Evolutionary conservation across 345 rosid species (phyloP).

Genomic region (Microthlaspi erraticum): DNA sequence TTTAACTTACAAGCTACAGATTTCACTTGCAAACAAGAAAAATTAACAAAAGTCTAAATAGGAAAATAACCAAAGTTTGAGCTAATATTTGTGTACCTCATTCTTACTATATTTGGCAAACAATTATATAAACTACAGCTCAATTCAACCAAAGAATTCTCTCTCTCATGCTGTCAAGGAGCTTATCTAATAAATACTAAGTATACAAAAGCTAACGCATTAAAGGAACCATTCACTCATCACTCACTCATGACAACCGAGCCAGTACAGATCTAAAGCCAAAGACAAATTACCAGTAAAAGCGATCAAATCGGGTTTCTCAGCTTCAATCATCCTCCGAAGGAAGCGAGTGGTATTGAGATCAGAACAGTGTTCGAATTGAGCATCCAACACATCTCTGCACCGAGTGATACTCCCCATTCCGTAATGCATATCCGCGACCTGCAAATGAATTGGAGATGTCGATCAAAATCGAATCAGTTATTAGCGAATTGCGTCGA

Average conservation of each 20-base stretch:
- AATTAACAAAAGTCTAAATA: background rate
- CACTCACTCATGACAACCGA: too few relatives aligned
- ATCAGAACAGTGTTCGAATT: slow-evolving; percentile 74
- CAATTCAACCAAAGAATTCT: background rate
- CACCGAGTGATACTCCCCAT: slow-evolving; percentile 74
- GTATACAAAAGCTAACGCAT: background rate
- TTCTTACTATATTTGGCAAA: background rate
- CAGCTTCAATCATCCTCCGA: slow-evolving; percentile 66
- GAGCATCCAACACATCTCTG: slow-evolving; percentile 66
- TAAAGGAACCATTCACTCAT: background rate
- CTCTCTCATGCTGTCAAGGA: background rate
- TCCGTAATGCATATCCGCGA: slow-evolving; percentile 94
- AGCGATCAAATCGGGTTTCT: slow-evolving; percentile 83
- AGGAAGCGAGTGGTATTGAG: slow-evolving; percentile 83
- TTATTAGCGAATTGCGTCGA: background rate
- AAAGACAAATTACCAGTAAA: slow-evolving; percentile 62
- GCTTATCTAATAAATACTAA: too few relatives aligned
- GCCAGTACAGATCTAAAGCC: background rate
- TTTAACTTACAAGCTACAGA: background rate
- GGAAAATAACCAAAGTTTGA: background rate
- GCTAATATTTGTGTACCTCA: background rate
- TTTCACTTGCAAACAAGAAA: slow-evolving; percentile 4
- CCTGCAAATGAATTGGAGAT: slow-evolving; percentile 40
- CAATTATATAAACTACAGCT: background rate
- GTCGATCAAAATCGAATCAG: background rate